Conservation (phyloP, 768 basidiomycete species). For the Arthromyces matolae region DNA sequence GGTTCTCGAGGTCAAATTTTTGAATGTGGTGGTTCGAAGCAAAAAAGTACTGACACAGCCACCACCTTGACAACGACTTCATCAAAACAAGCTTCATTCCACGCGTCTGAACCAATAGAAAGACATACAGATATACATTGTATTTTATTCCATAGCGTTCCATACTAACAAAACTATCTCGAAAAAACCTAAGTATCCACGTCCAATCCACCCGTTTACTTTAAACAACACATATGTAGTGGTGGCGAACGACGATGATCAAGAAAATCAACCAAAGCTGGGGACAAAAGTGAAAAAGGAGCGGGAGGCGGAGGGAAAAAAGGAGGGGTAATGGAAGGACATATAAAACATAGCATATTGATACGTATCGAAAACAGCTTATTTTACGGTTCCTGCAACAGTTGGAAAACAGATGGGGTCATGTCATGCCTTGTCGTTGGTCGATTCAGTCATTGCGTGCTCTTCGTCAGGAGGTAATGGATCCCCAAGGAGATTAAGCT, state of each 20-base stretch:
- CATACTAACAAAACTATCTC: not conserved
- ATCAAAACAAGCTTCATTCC: not conserved
- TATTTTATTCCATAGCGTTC: slow-evolving; percentile 7
- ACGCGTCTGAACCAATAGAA: not conserved
- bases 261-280: not conserved
- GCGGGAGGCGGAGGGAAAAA: not conserved
- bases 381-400: slow-evolving; percentile 6
- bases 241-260: not conserved
- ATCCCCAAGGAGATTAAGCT: slow-evolving; percentile 24
- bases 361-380: slow-evolving; percentile 9
- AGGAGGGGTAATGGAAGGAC: slow-evolving; percentile 8
- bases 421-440: slow-evolving; percentile 11
- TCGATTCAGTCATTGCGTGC: not conserved
- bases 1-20: no score
- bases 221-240: not conserved
- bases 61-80: not conserved
- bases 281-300: not conserved
- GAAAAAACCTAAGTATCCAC: not conserved
- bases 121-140: slow-evolving; percentile 10
- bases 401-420: slow-evolving; percentile 11
- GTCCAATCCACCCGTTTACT: not conserved
- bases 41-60: not conserved
- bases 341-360: slow-evolving; percentile 18
- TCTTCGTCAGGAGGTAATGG: not conserved
- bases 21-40: no score